phyloP scores from a whole-genome alignment of 208 protist species.

The Histomonas meleagridis region DNA sequence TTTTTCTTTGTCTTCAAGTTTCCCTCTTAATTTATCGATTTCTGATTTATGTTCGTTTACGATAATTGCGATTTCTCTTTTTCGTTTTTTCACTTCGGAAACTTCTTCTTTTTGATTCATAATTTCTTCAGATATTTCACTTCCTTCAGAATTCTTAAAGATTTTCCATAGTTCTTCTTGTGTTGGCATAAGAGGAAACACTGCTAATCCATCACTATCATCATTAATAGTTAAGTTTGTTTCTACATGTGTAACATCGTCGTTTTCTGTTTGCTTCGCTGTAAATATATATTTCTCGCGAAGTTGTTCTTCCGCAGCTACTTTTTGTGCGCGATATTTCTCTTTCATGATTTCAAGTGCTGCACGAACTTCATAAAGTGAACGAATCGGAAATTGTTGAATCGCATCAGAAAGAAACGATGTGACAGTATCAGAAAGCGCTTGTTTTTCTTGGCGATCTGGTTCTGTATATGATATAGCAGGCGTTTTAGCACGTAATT shows the following conservation, averaged over 20 bases:
- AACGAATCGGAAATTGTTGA: background rate
- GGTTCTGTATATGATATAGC: background rate
- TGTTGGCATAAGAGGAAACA: constrained; percentile 12
- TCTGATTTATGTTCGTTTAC: background rate
- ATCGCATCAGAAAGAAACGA: background rate
- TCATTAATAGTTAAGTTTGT: background rate
- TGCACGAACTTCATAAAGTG: background rate
- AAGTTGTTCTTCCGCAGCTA: background rate
- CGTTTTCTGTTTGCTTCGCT: background rate
- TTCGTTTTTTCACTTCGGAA: background rate
- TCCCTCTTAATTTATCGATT: background rate
- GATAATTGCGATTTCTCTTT: background rate
- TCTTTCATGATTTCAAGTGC: background rate
- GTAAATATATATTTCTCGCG: constrained; percentile 28
- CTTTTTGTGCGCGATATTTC: background rate
- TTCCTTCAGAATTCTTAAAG: background rate
- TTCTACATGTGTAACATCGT: background rate
- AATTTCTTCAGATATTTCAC: background rate
- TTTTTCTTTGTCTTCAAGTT: constrained; percentile 28
- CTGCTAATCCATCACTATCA: background rate
- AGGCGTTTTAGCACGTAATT: background rate
- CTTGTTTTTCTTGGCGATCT: constrained; percentile 7
- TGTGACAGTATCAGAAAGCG: background rate
- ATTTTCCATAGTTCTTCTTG: background rate
- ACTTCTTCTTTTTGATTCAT: background rate